These are phyloP conservation scores for Talaromyces liani DNA, from an alignment of 495 filamentous ascomycete genomes.

Conservation along the genomic window DNA sequence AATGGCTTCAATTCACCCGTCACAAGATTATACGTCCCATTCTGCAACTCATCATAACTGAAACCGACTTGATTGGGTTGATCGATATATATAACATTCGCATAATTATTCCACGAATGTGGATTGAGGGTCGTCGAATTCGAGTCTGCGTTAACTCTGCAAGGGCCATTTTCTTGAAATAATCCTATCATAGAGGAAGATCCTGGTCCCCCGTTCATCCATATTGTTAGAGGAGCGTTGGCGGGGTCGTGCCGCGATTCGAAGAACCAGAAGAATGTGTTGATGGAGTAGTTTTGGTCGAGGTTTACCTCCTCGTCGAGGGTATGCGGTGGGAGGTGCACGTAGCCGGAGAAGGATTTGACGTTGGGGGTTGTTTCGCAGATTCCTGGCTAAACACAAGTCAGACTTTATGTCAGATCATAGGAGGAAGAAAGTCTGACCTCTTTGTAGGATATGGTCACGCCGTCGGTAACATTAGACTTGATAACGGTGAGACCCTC, in stretches of 20 bases:
- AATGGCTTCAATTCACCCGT: conserved; percentile 31
- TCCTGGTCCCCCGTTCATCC: conserved; percentile 54
- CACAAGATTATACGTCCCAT: conserved; percentile 41
- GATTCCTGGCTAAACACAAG: conserved; percentile 32
- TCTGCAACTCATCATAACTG: conserved; percentile 43
- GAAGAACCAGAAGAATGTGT: conserved; percentile 48
- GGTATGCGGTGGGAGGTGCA: conserved; percentile 32
- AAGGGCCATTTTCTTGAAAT: conserved; percentile 58
- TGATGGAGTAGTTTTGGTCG: conserved; percentile 29
- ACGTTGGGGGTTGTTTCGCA: conserved; percentile 46
- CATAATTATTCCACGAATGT: conserved; percentile 55
- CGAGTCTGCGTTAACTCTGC: conserved; percentile 43
- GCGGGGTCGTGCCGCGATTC: conserved; percentile 40
- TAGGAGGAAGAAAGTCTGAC: conserved; percentile 21
- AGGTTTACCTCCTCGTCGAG: conserved; percentile 30
- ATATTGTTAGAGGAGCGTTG: conserved; percentile 44
- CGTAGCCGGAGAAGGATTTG: conserved; percentile 36
- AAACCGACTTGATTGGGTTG: conserved; percentile 59
- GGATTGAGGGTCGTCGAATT: conserved; percentile 45
- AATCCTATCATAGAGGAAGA: conserved; percentile 54
- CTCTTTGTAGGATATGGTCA: conserved; percentile 59
- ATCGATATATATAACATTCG: conserved; percentile 60
- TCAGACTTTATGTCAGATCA: background rate
- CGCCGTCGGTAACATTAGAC: conserved; percentile 50
- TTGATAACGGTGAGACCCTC: conserved; percentile 47